Percentiles rank a stretch among this genome's conserved stretches.
Evolutionary conservation across 192 early-diverging fungal genomes (phyloP).

Genomic region (Backusella morwellensis): DNA sequence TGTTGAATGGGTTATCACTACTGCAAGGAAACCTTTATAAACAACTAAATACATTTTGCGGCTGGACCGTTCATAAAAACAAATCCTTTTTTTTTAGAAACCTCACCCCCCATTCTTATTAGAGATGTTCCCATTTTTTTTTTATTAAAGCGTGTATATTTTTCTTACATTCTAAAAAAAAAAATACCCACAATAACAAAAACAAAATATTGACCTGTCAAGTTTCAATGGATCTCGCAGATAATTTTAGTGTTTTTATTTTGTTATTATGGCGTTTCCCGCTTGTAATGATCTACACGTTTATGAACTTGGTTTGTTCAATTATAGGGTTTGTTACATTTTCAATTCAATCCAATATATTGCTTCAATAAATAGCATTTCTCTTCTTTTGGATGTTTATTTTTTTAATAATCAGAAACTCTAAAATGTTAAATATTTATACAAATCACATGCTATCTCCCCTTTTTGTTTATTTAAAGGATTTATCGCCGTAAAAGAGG

Average conservation of each 20-base stretch:
- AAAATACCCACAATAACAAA: background rate
- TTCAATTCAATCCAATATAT: background rate
- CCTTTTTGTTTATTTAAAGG: background rate
- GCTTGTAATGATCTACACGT: background rate
- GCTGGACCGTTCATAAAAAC: background rate
- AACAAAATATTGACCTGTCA: background rate
- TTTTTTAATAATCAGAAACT: background rate
- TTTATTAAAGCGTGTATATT: too few relatives aligned
- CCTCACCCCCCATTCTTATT: too few relatives aligned
- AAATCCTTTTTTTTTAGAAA: background rate
- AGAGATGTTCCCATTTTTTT: too few relatives aligned
- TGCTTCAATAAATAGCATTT: background rate
- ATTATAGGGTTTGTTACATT: background rate
- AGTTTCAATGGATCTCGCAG: background rate
- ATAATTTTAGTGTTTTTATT: too few relatives aligned
- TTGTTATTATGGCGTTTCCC: background rate
- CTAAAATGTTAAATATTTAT: constrained; percentile 1
- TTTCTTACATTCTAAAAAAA: background rate
- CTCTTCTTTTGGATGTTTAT: background rate
- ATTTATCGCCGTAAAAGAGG: constrained; percentile 29
- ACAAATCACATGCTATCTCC: background rate
- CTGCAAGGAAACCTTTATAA: constrained; percentile 22
- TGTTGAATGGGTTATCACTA: constrained; percentile 23
- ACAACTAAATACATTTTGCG: background rate
- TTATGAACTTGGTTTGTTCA: background rate